A percentile compares a stretch with the other conserved stretches of the same genome.
Conservation (phyloP, 164 flowering plant species). For the Tinospora cordifolia region DNA sequence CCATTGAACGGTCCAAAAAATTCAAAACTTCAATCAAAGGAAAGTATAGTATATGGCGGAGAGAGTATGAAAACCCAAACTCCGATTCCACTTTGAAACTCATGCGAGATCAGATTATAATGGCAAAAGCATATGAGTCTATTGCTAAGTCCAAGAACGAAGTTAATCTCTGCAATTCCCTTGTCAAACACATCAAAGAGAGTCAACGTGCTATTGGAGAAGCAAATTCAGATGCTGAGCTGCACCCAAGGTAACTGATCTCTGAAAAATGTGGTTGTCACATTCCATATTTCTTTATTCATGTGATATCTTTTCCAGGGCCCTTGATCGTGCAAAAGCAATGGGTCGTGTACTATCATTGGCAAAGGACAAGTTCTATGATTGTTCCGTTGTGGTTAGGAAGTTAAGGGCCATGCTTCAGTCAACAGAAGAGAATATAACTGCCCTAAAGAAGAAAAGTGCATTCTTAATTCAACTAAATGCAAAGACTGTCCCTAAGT, state of each 20-base stretch:
- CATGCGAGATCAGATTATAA: conserved; percentile 55
- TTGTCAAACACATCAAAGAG: conserved; percentile 43
- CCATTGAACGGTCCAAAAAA: conserved; percentile 46
- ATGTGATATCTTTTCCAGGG: conserved; percentile 29
- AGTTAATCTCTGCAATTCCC: conserved; percentile 42
- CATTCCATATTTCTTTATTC: conserved; percentile 9
- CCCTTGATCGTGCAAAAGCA: conserved; percentile 77
- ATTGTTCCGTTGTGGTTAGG: conserved; percentile 54
- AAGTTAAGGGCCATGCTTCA: conserved; percentile 92
- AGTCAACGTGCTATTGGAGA: conserved; percentile 61
- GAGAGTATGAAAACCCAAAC: conserved; percentile 61
- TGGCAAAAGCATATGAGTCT: conserved; percentile 55
- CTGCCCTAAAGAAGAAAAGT: conserved; percentile 57
- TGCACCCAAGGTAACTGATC: conserved; percentile 50
- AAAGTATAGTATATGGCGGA: conserved; percentile 86
- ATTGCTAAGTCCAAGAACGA: conserved; percentile 44
- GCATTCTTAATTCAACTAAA: conserved; percentile 84
- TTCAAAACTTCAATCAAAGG: conserved; percentile 46
- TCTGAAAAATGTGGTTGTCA: not conserved
- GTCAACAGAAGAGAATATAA: conserved; percentile 52
- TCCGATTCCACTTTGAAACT: conserved; percentile 50
- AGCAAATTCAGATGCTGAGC: conserved; percentile 76
- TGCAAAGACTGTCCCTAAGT: conserved; percentile 81
- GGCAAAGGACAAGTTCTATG: conserved; percentile 79
- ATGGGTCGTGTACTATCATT: conserved; percentile 74